Base-by-base conservation (phyloP, 1,284 basidiomycete species). In the Pseudozyma tsukubaensis region DNA sequence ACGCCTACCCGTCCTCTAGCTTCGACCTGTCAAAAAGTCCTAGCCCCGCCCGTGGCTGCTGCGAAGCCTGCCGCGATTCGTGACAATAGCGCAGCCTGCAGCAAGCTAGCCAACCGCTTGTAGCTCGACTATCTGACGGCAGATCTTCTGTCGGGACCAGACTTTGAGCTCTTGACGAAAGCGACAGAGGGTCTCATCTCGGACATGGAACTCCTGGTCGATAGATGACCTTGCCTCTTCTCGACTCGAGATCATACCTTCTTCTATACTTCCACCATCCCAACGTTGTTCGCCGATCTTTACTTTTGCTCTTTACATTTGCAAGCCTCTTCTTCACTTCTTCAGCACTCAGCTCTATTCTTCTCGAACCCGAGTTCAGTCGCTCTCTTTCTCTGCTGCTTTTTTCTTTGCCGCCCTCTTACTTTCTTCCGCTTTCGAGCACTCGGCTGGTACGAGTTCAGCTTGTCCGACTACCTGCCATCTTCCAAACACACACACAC, bases 251-350 rank as follows among this genome's bases (percentile, higher is more conserved):
- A 29, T 24, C 36, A 52, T 6, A n/a, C 53, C 63, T 69, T 37
- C 48, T 53, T 69, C 50, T 21, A 43, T 56, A 60, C 67, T 55
- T 32, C 67, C 60, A 63, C 57, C 67, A 69, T 69, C 60, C 36
- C 52, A 52, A 69, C 52, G 67, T 69, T 63, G 66, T 63, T 69
- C 60, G 52, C 67, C 52, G 44, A 43, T 52, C 60, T 59, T 69
- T 42, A 45, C 36, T 63, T 69, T 59, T 37, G 37, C 39, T 29
- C 45, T 63, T 56, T 48, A 50, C 60, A 59, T 53, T 69, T 63
- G 67, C 67, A 63, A 63, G 60, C 67, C 57, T 55, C 42, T 63
- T 63, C 19, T 59, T 50, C 50, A 59, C 56, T 63, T 62, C 52
- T 49, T n/a, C 18, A 42, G 45, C 40, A 42, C 43, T 47, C 42